Percentiles rank a stretch among this genome's conserved stretches.
phyloP scores from a whole-genome alignment of 768 basidiomycete species.

The Lactarius evosmus region DNA sequence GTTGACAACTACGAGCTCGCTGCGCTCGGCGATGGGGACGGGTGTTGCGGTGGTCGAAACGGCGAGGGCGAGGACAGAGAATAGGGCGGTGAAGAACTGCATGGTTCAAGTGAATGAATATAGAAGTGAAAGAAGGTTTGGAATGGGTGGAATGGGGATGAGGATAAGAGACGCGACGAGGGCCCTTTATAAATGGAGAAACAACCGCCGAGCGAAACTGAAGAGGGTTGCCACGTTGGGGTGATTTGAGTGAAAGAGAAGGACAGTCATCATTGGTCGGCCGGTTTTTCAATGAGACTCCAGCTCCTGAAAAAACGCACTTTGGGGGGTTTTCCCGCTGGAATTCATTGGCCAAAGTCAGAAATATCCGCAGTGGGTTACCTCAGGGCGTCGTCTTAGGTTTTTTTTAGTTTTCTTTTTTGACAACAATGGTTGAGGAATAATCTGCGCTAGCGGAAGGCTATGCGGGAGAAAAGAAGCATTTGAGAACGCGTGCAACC shows the following conservation, averaged over 20 bases:
- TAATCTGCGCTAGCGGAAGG: neutral
- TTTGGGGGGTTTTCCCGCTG: neutral
- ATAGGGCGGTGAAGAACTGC: constrained; percentile 19
- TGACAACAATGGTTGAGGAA: too few relatives aligned
- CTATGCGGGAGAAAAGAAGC: constrained; percentile 2
- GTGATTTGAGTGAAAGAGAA: neutral
- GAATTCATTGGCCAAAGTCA: neutral
- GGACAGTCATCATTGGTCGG: neutral
- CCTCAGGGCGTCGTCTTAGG: too few relatives aligned
- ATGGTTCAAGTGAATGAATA: constrained; percentile 3
- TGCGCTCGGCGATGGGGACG: neutral
- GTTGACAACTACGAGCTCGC: constrained; percentile 1
- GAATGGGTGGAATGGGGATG: neutral
- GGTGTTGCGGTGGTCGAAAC: constrained; percentile 13
- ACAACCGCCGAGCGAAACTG: neutral
- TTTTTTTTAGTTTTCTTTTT: too few relatives aligned
- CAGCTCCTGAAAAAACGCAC: neutral
- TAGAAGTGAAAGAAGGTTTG: neutral
- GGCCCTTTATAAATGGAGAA: constrained; percentile 4
- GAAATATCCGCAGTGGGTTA: neutral
- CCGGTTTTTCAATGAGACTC: neutral
- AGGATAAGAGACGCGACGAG: neutral
- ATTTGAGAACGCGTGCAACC: neutral
- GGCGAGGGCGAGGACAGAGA: constrained; percentile 11
- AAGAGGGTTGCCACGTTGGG: neutral